A percentile compares a stretch with the other conserved stretches of the same genome.
phyloP scores from a whole-genome alignment of 495 filamentous ascomycete species.

The Xylaria bambusicola region DNA sequence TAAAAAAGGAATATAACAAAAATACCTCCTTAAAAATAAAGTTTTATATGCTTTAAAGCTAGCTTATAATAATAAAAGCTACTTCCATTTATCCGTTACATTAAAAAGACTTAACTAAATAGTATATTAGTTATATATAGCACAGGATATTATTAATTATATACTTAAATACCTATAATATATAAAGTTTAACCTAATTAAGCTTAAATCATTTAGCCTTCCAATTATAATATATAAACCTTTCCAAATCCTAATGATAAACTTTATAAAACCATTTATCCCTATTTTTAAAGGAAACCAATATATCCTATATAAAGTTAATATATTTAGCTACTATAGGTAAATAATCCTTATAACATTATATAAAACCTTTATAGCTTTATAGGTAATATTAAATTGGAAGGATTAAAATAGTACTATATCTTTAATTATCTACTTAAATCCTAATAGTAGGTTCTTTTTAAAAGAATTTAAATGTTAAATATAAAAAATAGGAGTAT shows the following conservation, averaged over 20 bases:
- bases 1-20: no score
- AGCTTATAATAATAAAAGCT: no score
- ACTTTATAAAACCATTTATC: background rate
- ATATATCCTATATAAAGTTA: background rate
- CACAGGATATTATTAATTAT: constrained; percentile 4
- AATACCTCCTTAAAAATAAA: no score
- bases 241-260: background rate
- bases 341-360: background rate
- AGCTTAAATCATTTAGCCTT: background rate
- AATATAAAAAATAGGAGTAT: background rate
- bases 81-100: background rate
- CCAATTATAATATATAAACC: background rate
- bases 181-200: background rate
- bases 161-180: background rate
- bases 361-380: no score
- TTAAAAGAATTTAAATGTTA: background rate
- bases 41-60: no score
- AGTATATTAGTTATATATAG: background rate
- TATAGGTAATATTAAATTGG: no score
- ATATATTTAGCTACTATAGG: constrained; percentile 7
- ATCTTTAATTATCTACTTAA: no score
- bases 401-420: no score
- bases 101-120: background rate
- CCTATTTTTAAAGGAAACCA: background rate
- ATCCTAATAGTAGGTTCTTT: no score